Base-by-base conservation (phyloP, 768 basidiomycete species). In the Russula lepida region DNA sequence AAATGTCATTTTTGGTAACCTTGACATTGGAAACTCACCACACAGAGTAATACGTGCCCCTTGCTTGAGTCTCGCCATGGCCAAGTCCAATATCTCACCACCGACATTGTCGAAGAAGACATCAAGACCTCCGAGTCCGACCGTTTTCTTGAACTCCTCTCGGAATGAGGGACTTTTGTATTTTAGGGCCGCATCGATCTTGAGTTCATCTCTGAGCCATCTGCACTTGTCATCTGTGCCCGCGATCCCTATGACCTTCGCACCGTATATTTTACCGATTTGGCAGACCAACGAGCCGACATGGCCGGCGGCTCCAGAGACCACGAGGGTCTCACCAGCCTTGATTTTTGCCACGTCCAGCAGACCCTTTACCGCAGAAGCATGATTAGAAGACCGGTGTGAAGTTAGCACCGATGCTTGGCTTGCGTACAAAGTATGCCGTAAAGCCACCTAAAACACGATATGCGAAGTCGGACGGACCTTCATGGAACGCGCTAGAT, bases 281-380 rank as follows among this genome's bases (percentile, higher is more conserved):
- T 94, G 92, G 72, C 92, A 93, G 15, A 79, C 89, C 58, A 91
- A 71, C 9, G 84, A 81, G 21, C 93, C 92, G 8, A 91, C 89
- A 2, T 92, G 85, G 12, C 94, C 95, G 11, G 95, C 95, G 2
- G 95, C 95, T n/a, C 92, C 95, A 1, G 91, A 92, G n/a, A 87
- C 88, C 32, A 98, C 80, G 54, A 95, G 81, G 0, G 82, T 89
- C 63, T 98, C 93, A 11, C 93, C 92, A 1, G 84, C 71, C 71
- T 95, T 89, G 68, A 95, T 72, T 62, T 89, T 72, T 17, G 86
- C 92, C 43, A 95, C 78, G 47, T 92, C 89, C 69, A 84, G 78
- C 33, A 98, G 77, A 12, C 95, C 94, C 92, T 92, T 54, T 50
- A 32, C 39, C 25, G 6, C 51, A 39, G 35, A 12, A 37, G 54